Evolutionary conservation across 441 rosid species (phyloP), one percentile per base, ranked within the genome.

Genomic region (Breynia disticha): DNA sequence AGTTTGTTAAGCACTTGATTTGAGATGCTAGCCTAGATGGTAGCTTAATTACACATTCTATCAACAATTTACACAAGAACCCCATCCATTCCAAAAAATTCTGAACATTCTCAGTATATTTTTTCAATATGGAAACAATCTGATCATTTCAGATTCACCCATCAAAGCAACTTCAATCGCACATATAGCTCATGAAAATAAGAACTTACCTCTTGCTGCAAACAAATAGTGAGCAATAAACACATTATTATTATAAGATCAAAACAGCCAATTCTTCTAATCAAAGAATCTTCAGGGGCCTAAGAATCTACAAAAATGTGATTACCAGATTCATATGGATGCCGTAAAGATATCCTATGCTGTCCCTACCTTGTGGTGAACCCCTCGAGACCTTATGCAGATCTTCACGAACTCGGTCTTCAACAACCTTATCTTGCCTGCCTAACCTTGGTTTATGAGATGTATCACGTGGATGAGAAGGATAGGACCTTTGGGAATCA

Each of bases 321-420:
- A 71, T 72, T 72, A 82, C 80, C 77, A 72, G 77, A 70, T 72
- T 74, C 60, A 66, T 76, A 80, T 58, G 57, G 76, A 77, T 74
- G 76, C 72, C 73, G 64, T 74, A 77, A 80, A 81, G 71, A 72
- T 62, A 77, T 75, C 83, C 85, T 77, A 81, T 72, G 79, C 79
- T 70, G 72, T 75, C 73, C 98, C 96, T 88, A 88, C 98, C 98
- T 91, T 88, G 97, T 64, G 97, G 95, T 68, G 95, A 86, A 80
- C 71, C 79, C 74, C 83, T 81, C 58, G 90, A 59, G 50, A 83
- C 63, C 67, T 73, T 91, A 55, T 76, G 81, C 51, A 72, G 67
- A 75, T 82, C 88, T 68, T 81, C 89, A 50, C 81, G 91, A 59
- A 76, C 70, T 61, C 76, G 75, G 58, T 77, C 86, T 66, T 80